A percentile compares a stretch with the other conserved stretches of the same genome.
Conservation (phyloP, 1,284 basidiomycete genomes). For the Irpex sp. region DNA sequence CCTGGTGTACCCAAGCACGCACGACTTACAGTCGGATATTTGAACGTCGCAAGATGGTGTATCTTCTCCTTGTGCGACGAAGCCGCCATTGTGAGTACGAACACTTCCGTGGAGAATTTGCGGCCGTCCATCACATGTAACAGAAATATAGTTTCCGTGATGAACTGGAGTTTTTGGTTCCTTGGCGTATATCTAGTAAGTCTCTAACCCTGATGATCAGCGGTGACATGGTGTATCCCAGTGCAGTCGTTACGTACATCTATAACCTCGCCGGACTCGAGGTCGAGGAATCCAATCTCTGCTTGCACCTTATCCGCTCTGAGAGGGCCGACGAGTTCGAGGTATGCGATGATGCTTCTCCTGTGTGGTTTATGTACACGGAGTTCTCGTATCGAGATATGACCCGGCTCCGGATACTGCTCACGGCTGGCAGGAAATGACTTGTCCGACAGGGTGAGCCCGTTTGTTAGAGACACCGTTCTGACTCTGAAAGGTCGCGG, state of each 20-base stretch:
- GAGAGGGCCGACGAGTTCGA: not conserved
- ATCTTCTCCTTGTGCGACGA: not conserved
- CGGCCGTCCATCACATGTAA: not conserved
- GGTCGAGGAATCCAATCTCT: not conserved
- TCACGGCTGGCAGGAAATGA: too few species aligned
- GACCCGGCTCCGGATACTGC: too few species aligned
- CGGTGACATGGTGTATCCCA: too few species aligned
- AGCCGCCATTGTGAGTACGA: not conserved
- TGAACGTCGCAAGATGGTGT: not conserved
- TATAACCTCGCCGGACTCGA: not conserved
- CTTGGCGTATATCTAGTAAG: too few species aligned
- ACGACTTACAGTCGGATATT: not conserved
- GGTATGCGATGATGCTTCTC: not conserved
- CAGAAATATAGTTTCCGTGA: not conserved
- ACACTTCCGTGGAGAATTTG: not conserved
- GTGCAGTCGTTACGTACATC: not conserved
- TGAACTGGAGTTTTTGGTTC: not conserved
- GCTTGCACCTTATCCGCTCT: not conserved
- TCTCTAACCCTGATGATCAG: too few species aligned
- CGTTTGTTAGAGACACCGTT: too few species aligned
- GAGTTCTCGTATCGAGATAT: too few species aligned
- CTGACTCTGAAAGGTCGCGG: too few species aligned
- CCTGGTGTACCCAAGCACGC: not conserved
- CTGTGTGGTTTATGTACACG: not conserved
- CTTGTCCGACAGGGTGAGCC: too few species aligned